Evolutionary conservation across 805 yeast species (phyloP), one percentile per base, ranked within the genome.

Genomic region (Lachancea mirantina): DNA sequence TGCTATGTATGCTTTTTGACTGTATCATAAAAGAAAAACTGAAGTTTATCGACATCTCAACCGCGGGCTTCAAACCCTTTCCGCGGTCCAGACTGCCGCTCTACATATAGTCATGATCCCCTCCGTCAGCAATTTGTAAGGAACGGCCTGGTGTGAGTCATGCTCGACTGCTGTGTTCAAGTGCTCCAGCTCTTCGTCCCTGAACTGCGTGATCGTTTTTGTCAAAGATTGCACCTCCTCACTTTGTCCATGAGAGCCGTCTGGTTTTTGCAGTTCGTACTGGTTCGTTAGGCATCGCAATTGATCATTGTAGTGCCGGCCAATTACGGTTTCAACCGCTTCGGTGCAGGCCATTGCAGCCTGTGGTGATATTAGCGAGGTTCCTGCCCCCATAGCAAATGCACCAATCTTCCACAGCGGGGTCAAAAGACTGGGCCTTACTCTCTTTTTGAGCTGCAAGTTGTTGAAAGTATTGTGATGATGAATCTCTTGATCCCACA

Each of bases 291-390:
- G 64, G 24, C 77, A 74, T 33, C 98, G 67, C 43, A 92, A 64
- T 57, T 92, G 98, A 40, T 77, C 78, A 54, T 92, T 92, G 60
- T 92, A 92, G 55, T 92, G 98, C 2, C 84, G 83, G 2, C 98
- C 98, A 55, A 92, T 92, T 5, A 92, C 97, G 0, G 98, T 92
- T 59, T 92, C 98, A 2, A 92, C 97, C 0, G 97, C 97, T 39
- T 88, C 97, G 0, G 98, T 92, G 56, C 98, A 92, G 1, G 98
- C 97, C 98, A 92, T 92, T 2, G 98, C 97, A 2, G 95, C 96
- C 54, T 89, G 96, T 50, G 85, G 84, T 11, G 96, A 80, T 41
- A 87, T 59, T 34, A 82, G 47, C 0, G 95, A 96, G 1, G 97
- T 92, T 1, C 78, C 81, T 1, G 76, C 74, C 3, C 98, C 98